phyloP scores from a whole-genome alignment of 148 eudicot species.

The Nepenthes gracilis region DNA sequence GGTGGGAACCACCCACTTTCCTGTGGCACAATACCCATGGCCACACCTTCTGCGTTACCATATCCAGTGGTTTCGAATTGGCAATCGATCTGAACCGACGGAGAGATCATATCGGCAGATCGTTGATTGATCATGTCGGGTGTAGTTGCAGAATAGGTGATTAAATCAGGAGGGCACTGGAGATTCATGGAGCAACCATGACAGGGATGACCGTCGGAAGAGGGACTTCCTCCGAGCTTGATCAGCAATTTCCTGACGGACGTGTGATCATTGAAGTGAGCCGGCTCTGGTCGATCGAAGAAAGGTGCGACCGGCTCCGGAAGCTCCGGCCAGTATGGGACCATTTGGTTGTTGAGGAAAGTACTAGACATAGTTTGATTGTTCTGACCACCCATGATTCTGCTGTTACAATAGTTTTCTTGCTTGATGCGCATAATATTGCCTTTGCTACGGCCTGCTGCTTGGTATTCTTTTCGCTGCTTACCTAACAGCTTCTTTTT shows the following conservation, averaged over 20 bases:
- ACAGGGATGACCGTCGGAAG: background rate
- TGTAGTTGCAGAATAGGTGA: background rate
- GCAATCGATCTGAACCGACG: background rate
- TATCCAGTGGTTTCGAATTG: background rate
- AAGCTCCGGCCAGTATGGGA: constrained; percentile 17
- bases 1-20: constrained; percentile 20
- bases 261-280: constrained; percentile 28
- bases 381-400: background rate
- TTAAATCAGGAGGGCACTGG: too few relatives aligned
- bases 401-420: background rate
- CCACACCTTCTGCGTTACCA: background rate
- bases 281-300: constrained; percentile 9
- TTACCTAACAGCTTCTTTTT: constrained; percentile 83
- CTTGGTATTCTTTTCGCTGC: constrained; percentile 53
- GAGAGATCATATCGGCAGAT: background rate
- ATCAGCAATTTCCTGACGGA: constrained; percentile 48
- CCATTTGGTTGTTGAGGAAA: constrained; percentile 7
- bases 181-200: too few relatives aligned
- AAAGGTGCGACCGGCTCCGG: constrained; percentile 5
- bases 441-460: constrained; percentile 9
- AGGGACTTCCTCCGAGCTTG: constrained; percentile 15
- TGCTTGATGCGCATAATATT: constrained; percentile 3
- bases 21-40: constrained; percentile 6
- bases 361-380: too few relatives aligned
- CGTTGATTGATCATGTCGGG: background rate